A percentile compares a stretch with the other conserved stretches of the same genome.
Evolutionary conservation across 352 stramenopile genomes (phyloP).

Genomic region (Phytopythium helicoides): DNA sequence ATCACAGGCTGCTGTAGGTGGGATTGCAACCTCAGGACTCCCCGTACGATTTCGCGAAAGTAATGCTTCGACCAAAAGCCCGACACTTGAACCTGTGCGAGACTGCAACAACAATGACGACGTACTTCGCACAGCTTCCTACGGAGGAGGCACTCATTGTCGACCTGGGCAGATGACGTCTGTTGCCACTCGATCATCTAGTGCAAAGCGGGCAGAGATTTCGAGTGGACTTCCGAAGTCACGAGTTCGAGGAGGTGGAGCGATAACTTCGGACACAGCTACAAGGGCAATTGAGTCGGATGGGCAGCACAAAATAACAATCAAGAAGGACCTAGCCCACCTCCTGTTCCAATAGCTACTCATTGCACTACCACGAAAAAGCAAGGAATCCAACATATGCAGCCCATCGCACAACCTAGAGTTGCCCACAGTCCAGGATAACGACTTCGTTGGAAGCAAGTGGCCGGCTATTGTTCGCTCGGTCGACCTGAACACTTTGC

Average conservation of each 20-base stretch:
- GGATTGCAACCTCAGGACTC: neutral
- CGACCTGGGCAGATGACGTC: constrained; percentile 31
- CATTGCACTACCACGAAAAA: too few species aligned
- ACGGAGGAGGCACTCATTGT: constrained; percentile 43
- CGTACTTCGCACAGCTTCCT: constrained; percentile 23
- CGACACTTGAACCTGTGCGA: neutral
- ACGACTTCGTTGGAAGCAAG: constrained; percentile 54
- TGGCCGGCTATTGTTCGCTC: constrained; percentile 42
- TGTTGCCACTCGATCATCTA: constrained; percentile 29
- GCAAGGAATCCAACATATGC: constrained; percentile 2
- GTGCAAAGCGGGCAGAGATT: constrained; percentile 40
- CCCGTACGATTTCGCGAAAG: too few species aligned
- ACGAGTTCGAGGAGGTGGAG: constrained; percentile 42
- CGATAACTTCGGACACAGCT: constrained; percentile 16
- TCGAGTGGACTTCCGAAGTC: constrained; percentile 54
- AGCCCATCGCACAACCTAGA: constrained; percentile 15
- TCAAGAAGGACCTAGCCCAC: constrained; percentile 63
- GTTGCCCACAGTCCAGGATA: constrained; percentile 65
- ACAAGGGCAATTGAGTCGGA: constrained; percentile 15
- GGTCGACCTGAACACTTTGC: constrained; percentile 58
- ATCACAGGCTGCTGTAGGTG: neutral
- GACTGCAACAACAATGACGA: constrained; percentile 17
- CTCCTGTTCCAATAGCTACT: constrained; percentile 59
- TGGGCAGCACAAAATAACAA: constrained; percentile 53
- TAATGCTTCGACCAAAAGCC: neutral